Evolutionary conservation across 148 eudicot species (phyloP).

Genomic region (Salicornia ramosissima): DNA sequence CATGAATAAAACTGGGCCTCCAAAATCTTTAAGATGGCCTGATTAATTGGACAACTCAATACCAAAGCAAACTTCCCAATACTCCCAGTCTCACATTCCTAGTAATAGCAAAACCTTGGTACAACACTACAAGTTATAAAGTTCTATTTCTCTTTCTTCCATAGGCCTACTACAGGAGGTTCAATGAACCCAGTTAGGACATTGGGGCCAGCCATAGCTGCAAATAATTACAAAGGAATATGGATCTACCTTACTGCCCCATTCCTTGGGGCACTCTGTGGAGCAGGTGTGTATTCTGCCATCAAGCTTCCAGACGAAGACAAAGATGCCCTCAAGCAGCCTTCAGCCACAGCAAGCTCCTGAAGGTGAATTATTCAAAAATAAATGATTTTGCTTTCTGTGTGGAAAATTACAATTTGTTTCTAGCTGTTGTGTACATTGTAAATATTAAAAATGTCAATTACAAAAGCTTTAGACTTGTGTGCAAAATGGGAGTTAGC

Average conservation of each 20-base stretch:
- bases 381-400: neutral
- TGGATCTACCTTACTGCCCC: slow-evolving; percentile 92
- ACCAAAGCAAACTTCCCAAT: neutral
- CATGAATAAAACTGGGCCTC: too few relatives aligned
- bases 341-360: slow-evolving; percentile 47
- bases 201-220: slow-evolving; percentile 91
- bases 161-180: slow-evolving; percentile 73
- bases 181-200: slow-evolving; percentile 99
- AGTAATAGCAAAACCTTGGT: neutral
- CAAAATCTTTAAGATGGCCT: too few relatives aligned
- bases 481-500: slow-evolving; percentile 11
- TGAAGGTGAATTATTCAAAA: slow-evolving; percentile 32
- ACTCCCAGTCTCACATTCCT: too few relatives aligned
- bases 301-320: slow-evolving; percentile 75
- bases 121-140: slow-evolving; percentile 5
- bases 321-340: slow-evolving; percentile 36
- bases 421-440: slow-evolving; percentile 13
- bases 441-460: slow-evolving; percentile 17
- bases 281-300: slow-evolving; percentile 77
- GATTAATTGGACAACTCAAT: too few relatives aligned
- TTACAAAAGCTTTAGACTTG: neutral
- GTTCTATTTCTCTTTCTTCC: slow-evolving; percentile 9
- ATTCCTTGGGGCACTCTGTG: slow-evolving; percentile 76
- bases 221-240: slow-evolving; percentile 64
- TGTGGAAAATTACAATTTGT: slow-evolving; percentile 3